Conservation (phyloP, 176 grass and related monocot genomes). For the Paspalum vaginatum region DNA sequence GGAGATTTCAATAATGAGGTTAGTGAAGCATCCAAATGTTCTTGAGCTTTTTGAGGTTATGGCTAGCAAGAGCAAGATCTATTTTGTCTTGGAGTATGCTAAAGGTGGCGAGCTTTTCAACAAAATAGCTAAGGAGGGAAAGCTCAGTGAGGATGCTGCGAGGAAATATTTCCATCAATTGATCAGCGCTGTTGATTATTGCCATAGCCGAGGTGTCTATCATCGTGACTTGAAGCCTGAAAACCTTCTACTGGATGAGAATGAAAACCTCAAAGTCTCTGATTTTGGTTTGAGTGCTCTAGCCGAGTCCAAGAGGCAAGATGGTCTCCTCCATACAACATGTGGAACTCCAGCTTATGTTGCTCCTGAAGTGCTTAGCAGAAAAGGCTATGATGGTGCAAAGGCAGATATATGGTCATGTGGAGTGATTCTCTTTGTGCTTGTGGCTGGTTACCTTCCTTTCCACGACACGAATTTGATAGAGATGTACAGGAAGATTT, state of each 20-base stretch:
- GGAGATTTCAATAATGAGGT: constrained; percentile 91
- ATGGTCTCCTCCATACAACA: constrained; percentile 82
- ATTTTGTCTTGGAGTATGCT: constrained; percentile 91
- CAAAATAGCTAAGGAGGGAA: constrained; percentile 82
- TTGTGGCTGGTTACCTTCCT: constrained; percentile 88
- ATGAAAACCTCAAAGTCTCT: constrained; percentile 89
- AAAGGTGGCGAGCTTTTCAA: constrained; percentile 95
- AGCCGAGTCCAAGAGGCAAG: constrained; percentile 76
- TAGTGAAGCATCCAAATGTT: constrained; percentile 89
- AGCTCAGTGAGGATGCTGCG: constrained; percentile 63
- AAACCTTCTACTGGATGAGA: constrained; percentile 88
- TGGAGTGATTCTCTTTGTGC: constrained; percentile 89
- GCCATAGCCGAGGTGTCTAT: constrained; percentile 88
- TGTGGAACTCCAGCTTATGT: constrained; percentile 99
- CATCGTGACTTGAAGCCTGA: constrained; percentile 95
- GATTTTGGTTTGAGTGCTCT: constrained; percentile 97
- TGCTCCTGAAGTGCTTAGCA: constrained; percentile 81
- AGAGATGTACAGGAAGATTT: constrained; percentile 92
- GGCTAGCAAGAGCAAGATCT: constrained; percentile 93
- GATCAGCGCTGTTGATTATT: constrained; percentile 88
- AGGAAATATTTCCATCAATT: constrained; percentile 94
- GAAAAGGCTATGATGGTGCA: constrained; percentile 88
- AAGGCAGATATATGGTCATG: constrained; percentile 93
- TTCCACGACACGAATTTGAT: constrained; percentile 96
- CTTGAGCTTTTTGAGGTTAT: constrained; percentile 89